Percentiles rank a stretch among this genome's conserved stretches.
phyloP scores from a whole-genome alignment of 352 stramenopile species.

The Globisporangium heterothallicum region DNA sequence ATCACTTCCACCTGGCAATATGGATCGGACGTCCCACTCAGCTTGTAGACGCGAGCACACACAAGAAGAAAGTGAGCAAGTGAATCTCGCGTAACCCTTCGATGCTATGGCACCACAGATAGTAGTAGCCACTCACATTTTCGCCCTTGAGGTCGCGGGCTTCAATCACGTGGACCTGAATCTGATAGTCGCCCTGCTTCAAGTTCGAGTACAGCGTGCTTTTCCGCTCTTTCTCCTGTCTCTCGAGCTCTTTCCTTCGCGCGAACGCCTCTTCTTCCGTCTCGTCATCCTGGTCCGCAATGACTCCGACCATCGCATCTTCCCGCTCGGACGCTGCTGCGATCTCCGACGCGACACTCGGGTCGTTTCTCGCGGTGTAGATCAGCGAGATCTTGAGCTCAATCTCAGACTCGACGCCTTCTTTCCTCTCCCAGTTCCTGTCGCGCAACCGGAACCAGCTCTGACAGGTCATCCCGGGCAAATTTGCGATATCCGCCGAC shows the following conservation, averaged over 20 bases:
- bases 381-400: constrained; percentile 68
- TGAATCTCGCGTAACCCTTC: too few relatives aligned
- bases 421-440: constrained; percentile 34
- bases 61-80: neutral
- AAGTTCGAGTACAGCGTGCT: constrained; percentile 43
- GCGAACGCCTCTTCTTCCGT: constrained; percentile 55
- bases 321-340: constrained; percentile 8
- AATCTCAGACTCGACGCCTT: constrained; percentile 27
- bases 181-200: constrained; percentile 74
- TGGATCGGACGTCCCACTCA: constrained; percentile 86
- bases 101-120: too few relatives aligned
- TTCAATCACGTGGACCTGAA: constrained; percentile 86
- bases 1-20: constrained; percentile 83
- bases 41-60: constrained; percentile 19
- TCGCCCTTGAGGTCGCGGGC: constrained; percentile 85
- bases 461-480: constrained; percentile 55
- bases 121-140: constrained; percentile 37
- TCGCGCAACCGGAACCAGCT: constrained; percentile 53
- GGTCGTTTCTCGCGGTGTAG: constrained; percentile 64
- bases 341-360: constrained; percentile 18
- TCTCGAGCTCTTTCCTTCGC: constrained; percentile 35
- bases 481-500: constrained; percentile 41
- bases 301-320: constrained; percentile 23
- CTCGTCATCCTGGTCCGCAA: constrained; percentile 71
- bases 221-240: constrained; percentile 43